Evolutionary conservation across 2,329 filamentous ascomycete species (phyloP), one percentile per base, ranked within the genome.

Genomic region (Harringtonia aguacate): DNA sequence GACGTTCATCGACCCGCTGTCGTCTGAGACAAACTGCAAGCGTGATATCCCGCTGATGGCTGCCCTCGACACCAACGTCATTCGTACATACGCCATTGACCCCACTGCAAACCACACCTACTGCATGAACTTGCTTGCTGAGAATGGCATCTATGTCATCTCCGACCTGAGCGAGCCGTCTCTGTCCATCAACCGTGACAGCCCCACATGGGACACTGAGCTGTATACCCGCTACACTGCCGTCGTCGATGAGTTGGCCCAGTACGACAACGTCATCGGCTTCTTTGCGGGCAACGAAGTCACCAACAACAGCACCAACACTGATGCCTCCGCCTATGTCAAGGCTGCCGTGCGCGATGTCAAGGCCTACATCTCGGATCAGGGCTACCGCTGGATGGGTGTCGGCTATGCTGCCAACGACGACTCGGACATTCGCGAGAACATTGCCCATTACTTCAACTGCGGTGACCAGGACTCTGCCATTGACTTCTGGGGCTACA

Each of bases 271-370:
- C 68, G 81, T 86, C 41, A 80, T 98, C 51, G 92, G 92, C 57
- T 98, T 97, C 81, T 97, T 98, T 63, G 90, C 89, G 54, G 92
- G 92, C 61, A 98, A 98, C 68, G 92, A 98, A 69, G 92, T 98
- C 50, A 83, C 87, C 56, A 94, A 95, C 73, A 76, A 81, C 57
- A 72, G 73, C 54, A 89, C 82, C 75, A 95, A 95, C 77, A 97
- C 90, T 41, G 69, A 76, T 49, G 86, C 90, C 41, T 92, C 86
- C 50, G 88, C 90, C 53, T 98, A 84, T 63, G 92, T 98, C 67
- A 98, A 97, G 78, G 92, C 90, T 49, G 89, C 92, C 50, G 88
- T 97, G 52, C 89, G 92, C 60, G 92, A 98, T 65, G 88, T 79
- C 68, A 98, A 98, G 80, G 72, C 78, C 49, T 92, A 97, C 72